Evolutionary conservation across 2,329 filamentous ascomycete genomes (phyloP).

Genomic region (Aspergillus ruber): DNA sequence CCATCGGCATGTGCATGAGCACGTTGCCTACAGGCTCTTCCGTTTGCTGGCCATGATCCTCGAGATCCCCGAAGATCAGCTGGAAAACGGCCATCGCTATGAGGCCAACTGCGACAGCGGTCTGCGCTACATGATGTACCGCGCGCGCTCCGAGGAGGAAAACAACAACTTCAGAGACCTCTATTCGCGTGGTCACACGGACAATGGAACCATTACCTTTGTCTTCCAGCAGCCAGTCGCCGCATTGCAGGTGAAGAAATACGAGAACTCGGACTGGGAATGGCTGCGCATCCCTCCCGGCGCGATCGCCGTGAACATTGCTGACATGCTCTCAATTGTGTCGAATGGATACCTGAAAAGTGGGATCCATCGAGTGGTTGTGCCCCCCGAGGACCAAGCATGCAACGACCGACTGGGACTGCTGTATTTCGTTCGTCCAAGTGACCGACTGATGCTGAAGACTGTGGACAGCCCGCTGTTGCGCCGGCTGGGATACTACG

Average conservation of each 20-base stretch:
- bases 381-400: constrained; percentile 41
- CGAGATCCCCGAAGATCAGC: constrained; percentile 52
- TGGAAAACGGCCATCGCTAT: constrained; percentile 52
- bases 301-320: constrained; percentile 47
- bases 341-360: constrained; percentile 46
- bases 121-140: constrained; percentile 56
- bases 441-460: constrained; percentile 23
- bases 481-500: constrained; percentile 22
- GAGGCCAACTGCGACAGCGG: constrained; percentile 52
- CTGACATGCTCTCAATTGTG: constrained; percentile 43
- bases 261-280: constrained; percentile 42
- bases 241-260: constrained; percentile 48
- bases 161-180: constrained; percentile 39
- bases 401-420: constrained; percentile 32
- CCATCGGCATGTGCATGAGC: constrained; percentile 44
- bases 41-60: constrained; percentile 55
- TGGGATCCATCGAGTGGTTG: constrained; percentile 41
- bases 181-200: constrained; percentile 48
- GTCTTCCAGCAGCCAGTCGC: constrained; percentile 54
- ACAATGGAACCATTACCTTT: constrained; percentile 51
- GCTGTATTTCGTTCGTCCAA: constrained; percentile 41
- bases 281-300: constrained; percentile 43
- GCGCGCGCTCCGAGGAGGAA: constrained; percentile 42
- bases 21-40: constrained; percentile 51
- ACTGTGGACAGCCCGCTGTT: constrained; percentile 27